A percentile compares a stretch with the other conserved stretches of the same genome.
Conservation (phyloP, 768 basidiomycete genomes). For the Hemileccinum impolitum region DNA sequence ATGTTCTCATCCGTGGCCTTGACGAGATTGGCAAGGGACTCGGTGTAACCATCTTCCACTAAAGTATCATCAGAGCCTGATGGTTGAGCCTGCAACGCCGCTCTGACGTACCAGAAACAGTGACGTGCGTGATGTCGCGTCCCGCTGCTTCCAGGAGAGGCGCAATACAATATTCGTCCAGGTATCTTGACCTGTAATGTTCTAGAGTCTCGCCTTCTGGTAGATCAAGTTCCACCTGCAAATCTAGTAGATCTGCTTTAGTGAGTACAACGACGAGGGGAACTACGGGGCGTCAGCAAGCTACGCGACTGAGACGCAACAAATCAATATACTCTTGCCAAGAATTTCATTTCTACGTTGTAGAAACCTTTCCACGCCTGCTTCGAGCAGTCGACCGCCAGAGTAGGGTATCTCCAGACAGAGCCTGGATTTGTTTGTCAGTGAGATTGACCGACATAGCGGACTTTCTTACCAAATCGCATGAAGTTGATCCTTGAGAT, state of each 20-base stretch:
- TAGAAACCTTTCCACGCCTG: conserved; percentile 11
- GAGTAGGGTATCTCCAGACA: conserved; percentile 13
- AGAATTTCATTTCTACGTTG: conserved; percentile 2
- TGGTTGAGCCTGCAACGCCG: background rate
- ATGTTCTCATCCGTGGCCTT: conserved; percentile 3
- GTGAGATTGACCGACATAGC: background rate
- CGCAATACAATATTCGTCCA: background rate
- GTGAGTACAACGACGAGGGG: conserved; percentile 17
- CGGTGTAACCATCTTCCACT: conserved; percentile 4
- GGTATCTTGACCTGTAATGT: background rate
- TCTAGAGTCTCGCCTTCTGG: background rate
- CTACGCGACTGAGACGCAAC: background rate
- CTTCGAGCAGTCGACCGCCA: conserved; percentile 15
- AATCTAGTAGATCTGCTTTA: conserved; percentile 10
- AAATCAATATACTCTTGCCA: conserved; percentile 4
- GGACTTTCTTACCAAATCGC: conserved; percentile 10
- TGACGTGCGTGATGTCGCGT: background rate
- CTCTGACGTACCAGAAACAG: conserved; percentile 9
- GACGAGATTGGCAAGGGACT: conserved; percentile 4
- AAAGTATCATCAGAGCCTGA: background rate
- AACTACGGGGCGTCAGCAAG: background rate
- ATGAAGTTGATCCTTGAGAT: conserved; percentile 8
- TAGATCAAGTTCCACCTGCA: conserved; percentile 1
- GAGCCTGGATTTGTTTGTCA: conserved; percentile 7
- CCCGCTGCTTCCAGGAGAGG: conserved; percentile 4